These are phyloP conservation scores for Cronartium quercuum DNA, from an alignment of 1,284 basidiomycete genomes.

Conservation along the genomic window DNA sequence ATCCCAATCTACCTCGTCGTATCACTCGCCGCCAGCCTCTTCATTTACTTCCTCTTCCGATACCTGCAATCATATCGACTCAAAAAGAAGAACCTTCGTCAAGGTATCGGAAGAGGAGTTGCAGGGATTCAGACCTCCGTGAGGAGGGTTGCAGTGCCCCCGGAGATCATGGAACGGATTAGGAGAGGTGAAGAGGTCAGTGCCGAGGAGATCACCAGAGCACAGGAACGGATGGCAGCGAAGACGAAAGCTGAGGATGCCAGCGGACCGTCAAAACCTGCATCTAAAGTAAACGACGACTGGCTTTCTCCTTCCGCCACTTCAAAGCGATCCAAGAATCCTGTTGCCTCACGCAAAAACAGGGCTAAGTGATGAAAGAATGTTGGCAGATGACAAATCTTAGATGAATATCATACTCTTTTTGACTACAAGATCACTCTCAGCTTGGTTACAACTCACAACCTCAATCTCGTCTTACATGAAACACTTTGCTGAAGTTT, in stretches of 20 bases:
- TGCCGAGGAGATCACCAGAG: conserved; percentile 26
- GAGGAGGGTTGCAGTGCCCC: conserved; percentile 15
- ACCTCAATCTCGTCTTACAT: too few species aligned
- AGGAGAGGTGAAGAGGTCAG: conserved; percentile 26
- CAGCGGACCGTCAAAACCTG: background rate
- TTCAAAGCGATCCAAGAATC: background rate
- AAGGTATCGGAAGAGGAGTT: conserved; percentile 31
- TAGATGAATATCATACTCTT: too few species aligned
- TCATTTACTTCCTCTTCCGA: background rate
- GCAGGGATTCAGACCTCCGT: conserved; percentile 24
- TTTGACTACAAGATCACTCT: too few species aligned
- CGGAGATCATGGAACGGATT: conserved; percentile 28
- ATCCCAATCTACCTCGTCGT: conserved; percentile 23
- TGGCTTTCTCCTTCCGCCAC: background rate
- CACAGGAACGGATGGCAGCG: conserved; percentile 10
- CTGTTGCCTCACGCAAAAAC: background rate
- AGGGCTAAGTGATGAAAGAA: background rate
- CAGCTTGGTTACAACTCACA: too few species aligned
- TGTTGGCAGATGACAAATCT: too few species aligned
- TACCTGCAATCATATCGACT: background rate
- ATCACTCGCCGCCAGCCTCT: background rate
- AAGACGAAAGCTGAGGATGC: background rate
- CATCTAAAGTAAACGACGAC: conserved; percentile 4
- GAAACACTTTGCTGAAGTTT: too few species aligned
- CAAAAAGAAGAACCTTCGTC: conserved; percentile 8